Evolutionary conservation across 345 rosid species (phyloP), one percentile per base, ranked within the genome.

Genomic region (Erucastrum elatum): DNA sequence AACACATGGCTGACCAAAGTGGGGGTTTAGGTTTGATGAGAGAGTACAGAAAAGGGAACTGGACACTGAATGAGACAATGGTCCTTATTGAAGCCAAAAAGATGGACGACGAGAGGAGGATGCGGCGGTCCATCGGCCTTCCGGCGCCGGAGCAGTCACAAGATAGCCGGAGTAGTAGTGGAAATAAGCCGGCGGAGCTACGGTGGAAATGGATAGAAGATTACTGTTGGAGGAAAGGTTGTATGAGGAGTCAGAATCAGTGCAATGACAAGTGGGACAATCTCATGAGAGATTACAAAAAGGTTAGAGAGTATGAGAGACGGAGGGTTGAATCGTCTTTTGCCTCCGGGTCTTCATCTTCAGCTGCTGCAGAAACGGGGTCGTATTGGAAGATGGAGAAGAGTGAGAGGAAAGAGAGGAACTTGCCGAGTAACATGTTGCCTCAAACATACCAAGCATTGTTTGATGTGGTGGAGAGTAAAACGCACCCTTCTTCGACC

Each of bases 251-350:
- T 75, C 98, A 94, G 79, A 94, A 94, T 79, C 97, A 94, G 81
- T 94, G 98, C 84, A 94, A 94, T 80, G 98, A 94, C 86, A 94
- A 94, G 82, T 91, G 97, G 96, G 97, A 94, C 71, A 94, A 94
- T 83, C 91, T 94, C 77, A 91, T 90, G 97, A 88, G 98, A 81
- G 97, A 94, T 37, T 94, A 89, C 90, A 90, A 94, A 88, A 94
- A 90, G 66, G 92, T 91, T 5, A 86, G 97, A 34, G 97, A 91
- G 56, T 86, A 89, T 33, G 90, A 89, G 64, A 76, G 82, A 67
- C 61, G 87, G 72, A 26, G 80, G 35, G 82, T 82, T 27, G 85
- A 75, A 27, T 11, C 81, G 77, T 68, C 81, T 16, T 61, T 68
- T 46, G 61, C 75, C 3, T 68, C 69, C n/a, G 81, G 27, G 13